Percentiles rank a stretch among this genome's conserved stretches.
These are phyloP conservation scores for Vickermania ingenoplastis DNA, from an alignment of 208 protist genomes.

Conservation along the genomic window DNA sequence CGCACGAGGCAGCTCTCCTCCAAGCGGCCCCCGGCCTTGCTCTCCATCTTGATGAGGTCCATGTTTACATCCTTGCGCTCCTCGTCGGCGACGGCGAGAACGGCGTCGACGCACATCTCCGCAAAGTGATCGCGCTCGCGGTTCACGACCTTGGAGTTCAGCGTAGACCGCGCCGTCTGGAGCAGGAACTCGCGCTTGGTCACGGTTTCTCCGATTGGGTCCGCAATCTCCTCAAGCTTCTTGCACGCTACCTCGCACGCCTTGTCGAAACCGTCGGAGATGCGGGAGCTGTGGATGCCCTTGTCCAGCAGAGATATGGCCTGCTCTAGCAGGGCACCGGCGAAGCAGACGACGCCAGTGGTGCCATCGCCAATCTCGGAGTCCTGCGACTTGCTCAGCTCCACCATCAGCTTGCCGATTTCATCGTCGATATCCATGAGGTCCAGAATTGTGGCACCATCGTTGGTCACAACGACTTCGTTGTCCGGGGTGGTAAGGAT, in stretches of 20 bases:
- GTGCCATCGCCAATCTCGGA: conserved; percentile 99
- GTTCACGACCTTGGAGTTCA: conserved; percentile 99
- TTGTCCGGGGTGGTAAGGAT: conserved; percentile 98
- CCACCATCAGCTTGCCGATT: conserved; percentile 99
- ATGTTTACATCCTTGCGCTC: conserved; percentile 99
- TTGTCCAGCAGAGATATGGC: conserved; percentile 94
- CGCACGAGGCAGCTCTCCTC: conserved; percentile 97
- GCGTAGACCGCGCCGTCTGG: conserved; percentile 96
- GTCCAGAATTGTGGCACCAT: conserved; percentile 98
- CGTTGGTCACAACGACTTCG: conserved; percentile 99
- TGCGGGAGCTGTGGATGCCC: conserved; percentile 98
- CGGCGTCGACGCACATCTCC: conserved; percentile 98
- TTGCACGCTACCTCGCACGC: conserved; percentile 94
- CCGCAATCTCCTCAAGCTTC: conserved; percentile 89
- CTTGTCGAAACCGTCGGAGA: conserved; percentile 98
- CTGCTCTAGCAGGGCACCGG: conserved; percentile 98
- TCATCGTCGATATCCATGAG: conserved; percentile 99
- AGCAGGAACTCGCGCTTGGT: conserved; percentile 90
- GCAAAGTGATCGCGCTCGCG: conserved; percentile 94
- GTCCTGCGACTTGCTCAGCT: conserved; percentile 99
- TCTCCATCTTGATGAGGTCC: conserved; percentile 99
- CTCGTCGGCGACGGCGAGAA: conserved; percentile 98
- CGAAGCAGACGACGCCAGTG: conserved; percentile 99
- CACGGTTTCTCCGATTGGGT: conserved; percentile 48
- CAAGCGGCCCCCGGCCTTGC: conserved; percentile 95